Conservation (phyloP, 371 early-diverging fungal species). For the Enterospora canceri region DNA sequence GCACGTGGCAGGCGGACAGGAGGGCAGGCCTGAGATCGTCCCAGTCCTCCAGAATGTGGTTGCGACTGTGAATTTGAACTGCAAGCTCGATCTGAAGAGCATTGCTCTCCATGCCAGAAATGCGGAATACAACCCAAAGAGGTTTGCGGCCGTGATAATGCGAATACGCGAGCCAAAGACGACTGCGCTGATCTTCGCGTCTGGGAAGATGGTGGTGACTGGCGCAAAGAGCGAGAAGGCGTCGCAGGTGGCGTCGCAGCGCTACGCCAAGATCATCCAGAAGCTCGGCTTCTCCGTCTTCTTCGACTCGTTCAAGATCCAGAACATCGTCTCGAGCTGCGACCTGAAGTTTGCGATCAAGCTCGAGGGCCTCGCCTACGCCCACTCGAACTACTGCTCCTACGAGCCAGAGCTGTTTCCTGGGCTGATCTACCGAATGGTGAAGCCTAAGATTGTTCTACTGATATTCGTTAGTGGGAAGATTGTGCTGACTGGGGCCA, state of each 20-base stretch:
- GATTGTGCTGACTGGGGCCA: slow-evolving; percentile 98
- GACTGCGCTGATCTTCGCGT: slow-evolving; percentile 97
- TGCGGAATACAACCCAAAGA: slow-evolving; percentile 99
- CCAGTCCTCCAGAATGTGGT: slow-evolving; percentile 74
- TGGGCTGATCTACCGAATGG: slow-evolving; percentile 99
- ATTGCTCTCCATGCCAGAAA: slow-evolving; percentile 98
- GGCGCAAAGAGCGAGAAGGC: slow-evolving; percentile 62
- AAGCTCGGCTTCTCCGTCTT: slow-evolving; percentile 94
- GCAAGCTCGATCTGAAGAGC: slow-evolving; percentile 90
- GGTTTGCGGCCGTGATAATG: slow-evolving; percentile 99
- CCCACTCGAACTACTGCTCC: slow-evolving; percentile 87
- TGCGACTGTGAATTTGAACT: slow-evolving; percentile 97
- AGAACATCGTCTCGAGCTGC: slow-evolving; percentile 98
- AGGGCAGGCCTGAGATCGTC: slow-evolving; percentile 36
- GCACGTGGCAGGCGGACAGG: not conserved
- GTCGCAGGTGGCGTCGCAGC: slow-evolving; percentile 89
- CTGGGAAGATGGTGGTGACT: slow-evolving; percentile 87
- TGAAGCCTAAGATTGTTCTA: slow-evolving; percentile 95
- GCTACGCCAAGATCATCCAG: slow-evolving; percentile 96
- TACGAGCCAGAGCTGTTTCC: slow-evolving; percentile 99
- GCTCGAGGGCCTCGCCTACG: slow-evolving; percentile 88
- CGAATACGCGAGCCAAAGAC: slow-evolving; percentile 95
- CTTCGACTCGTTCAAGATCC: slow-evolving; percentile 97
- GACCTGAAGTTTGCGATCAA: slow-evolving; percentile 98
- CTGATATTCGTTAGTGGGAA: slow-evolving; percentile 99